Evolutionary conservation across 2,329 filamentous ascomycete genomes (phyloP), one percentile per base, ranked within the genome.

Genomic region (Madurella mycetomatis): DNA sequence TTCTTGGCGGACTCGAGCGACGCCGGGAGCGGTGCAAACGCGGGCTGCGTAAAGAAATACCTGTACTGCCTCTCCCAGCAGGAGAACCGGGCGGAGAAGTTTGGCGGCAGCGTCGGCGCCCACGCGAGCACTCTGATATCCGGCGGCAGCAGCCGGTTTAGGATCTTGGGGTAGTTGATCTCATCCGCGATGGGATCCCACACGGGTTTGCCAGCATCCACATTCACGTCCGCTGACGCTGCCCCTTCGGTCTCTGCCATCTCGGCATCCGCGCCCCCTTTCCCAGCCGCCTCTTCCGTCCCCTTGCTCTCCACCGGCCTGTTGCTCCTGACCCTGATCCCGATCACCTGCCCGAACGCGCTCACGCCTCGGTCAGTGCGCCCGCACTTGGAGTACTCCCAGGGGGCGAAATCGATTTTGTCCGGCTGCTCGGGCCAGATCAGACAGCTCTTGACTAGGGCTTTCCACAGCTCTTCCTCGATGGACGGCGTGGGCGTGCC

Each of bases 21-120:
- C 1, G 77, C 73, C 0, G 86, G 83, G 4, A 82, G 76, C 0
- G 90, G 90, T 2, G 83, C 75, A 66, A 90, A 96, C 1, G 88
- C 89, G 0, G 94, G 94, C 68, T 96, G 90, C 0, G 94, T 97
- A 75, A 99, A 99, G 76, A 96, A 97, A 73, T 99, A 99, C 54
- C 90, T 85, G 74, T 99, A 99, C 61, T 88, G 86, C 18, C 94
- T 82, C 72, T 96, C 91, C 58, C 87, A 84, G 72, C 94, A 99
- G 51, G 88, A 91, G 78, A 96, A 96, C 41, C 94, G 85, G 4
- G 94, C 94, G 34, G 89, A 91, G 70, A 99, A 99, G 57, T 82
- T 82, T 9, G 80, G 72, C 0, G 92, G 90, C 15, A 88, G 89
- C 31, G 83, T 77, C 0, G 92, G 90, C 67, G 92, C 96, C 94